Evolutionary conservation across 2,329 filamentous ascomycete genomes (phyloP).

Genomic region (Nectriaceae sp.): DNA sequence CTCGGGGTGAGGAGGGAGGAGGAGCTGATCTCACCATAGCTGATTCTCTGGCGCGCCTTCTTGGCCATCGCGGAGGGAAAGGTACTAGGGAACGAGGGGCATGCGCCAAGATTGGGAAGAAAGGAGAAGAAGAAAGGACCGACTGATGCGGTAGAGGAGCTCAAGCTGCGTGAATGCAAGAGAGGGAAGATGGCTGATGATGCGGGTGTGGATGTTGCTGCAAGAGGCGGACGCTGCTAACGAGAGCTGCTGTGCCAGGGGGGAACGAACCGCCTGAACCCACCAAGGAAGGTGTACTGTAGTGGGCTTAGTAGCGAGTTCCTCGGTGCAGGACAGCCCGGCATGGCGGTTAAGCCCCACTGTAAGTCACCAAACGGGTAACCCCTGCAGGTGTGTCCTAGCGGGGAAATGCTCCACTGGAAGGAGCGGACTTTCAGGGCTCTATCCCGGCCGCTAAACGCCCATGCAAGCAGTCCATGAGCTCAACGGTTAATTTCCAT

Average conservation of each 20-base stretch:
- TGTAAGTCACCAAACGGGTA: not conserved
- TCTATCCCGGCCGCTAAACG: not conserved
- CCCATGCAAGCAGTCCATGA: not conserved
- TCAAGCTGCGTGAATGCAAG: not conserved
- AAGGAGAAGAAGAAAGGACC: constrained; percentile 3
- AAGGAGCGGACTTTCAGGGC: too few species aligned
- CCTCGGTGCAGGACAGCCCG: not conserved
- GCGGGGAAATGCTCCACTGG: not conserved
- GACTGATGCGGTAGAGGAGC: not conserved
- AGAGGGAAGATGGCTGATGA: not conserved
- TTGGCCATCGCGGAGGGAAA: constrained; percentile 55
- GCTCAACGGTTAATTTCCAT: not conserved
- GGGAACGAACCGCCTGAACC: not conserved
- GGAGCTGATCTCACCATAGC: constrained; percentile 57
- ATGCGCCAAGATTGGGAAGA: constrained; percentile 17
- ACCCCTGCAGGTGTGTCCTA: not conserved
- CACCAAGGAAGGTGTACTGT: not conserved
- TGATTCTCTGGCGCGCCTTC: constrained; percentile 70
- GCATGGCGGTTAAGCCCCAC: constrained; percentile 3
- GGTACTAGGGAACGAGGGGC: constrained; percentile 15
- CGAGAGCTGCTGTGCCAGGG: not conserved
- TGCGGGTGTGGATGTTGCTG: not conserved
- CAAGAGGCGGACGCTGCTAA: not conserved
- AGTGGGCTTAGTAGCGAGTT: not conserved
- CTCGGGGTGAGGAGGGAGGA: not conserved